These are phyloP conservation scores for Fonsecaea pugnacius DNA, from an alignment of 2,329 filamentous ascomycete species.

Conservation along the genomic window DNA sequence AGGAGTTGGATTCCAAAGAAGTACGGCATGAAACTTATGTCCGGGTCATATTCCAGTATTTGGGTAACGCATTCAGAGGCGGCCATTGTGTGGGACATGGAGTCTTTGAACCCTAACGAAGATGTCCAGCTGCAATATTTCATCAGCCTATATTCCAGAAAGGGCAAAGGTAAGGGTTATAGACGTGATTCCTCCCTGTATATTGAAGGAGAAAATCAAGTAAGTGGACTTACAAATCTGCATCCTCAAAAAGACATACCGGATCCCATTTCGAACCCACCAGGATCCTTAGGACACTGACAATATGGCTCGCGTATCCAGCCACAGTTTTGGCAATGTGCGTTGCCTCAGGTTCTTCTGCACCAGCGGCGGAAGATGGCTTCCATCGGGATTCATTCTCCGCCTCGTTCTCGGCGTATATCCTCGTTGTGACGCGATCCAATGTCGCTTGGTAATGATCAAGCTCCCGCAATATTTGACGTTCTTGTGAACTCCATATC, in stretches of 20 bases:
- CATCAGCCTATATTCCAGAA: background rate
- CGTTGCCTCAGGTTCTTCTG: conserved; percentile 39
- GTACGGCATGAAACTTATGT: conserved; percentile 59
- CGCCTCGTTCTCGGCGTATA: conserved; percentile 4
- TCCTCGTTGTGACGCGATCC: conserved; percentile 36
- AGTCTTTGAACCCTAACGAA: conserved; percentile 52
- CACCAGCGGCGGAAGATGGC: conserved; percentile 21
- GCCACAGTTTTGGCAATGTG: conserved; percentile 47
- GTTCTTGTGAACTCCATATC: conserved; percentile 41
- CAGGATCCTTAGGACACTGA: conserved; percentile 56
- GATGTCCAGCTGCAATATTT: conserved; percentile 48
- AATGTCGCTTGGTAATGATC: conserved; percentile 49
- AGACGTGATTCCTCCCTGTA: background rate
- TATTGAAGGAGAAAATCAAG: background rate
- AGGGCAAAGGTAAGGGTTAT: background rate
- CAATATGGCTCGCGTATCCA: conserved; percentile 55
- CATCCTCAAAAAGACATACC: conserved; percentile 55
- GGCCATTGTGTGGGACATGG: conserved; percentile 54
- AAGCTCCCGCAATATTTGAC: conserved; percentile 46
- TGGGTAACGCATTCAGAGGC: conserved; percentile 53
- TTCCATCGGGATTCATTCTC: conserved; percentile 25
- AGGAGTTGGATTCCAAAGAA: conserved; percentile 59
- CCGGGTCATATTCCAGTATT: conserved; percentile 55
- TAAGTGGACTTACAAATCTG: conserved; percentile 42
- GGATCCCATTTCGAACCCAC: conserved; percentile 58